These are phyloP conservation scores for Paramecium octaurelia DNA, from an alignment of 73 alveolate species.

Conservation along the genomic window DNA sequence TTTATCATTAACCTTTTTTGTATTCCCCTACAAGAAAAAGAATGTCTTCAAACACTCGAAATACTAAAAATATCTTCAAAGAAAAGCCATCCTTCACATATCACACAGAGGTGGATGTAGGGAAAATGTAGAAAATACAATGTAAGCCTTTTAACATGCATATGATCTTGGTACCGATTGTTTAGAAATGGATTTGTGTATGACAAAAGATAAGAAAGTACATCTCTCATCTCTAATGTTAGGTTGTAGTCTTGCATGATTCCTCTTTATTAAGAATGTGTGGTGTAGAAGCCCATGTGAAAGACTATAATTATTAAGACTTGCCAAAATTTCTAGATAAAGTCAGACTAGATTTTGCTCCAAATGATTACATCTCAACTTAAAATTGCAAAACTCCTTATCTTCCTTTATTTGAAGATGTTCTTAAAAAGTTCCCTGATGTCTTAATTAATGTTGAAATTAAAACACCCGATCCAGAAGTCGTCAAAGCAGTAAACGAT, in stretches of 20 bases:
- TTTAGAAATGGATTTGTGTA: constrained; percentile 58
- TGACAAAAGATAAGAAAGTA: constrained; percentile 54
- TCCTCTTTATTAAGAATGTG: constrained; percentile 41
- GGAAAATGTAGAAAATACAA: constrained; percentile 49
- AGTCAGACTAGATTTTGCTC: constrained; percentile 51
- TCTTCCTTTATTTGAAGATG: constrained; percentile 51
- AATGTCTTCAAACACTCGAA: neutral
- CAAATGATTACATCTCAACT: constrained; percentile 6
- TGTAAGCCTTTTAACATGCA: constrained; percentile 47
- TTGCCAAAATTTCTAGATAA: constrained; percentile 41
- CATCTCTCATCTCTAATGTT: too few species aligned
- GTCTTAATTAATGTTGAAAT: constrained; percentile 40
- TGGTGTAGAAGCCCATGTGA: constrained; percentile 17
- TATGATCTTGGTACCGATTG: constrained; percentile 33
- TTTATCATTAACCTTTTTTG: neutral
- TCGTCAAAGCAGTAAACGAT: neutral
- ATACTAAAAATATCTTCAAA: neutral
- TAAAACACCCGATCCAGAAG: constrained; percentile 43
- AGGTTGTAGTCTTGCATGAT: constrained; percentile 51
- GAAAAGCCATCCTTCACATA: neutral
- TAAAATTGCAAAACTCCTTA: constrained; percentile 6
- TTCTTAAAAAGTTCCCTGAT: constrained; percentile 22
- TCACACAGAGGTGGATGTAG: constrained; percentile 57
- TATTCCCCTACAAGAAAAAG: neutral
- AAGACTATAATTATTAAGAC: constrained; percentile 48